Conservation (phyloP, 257 asterid genomes). For the Pogostemon cablin region DNA sequence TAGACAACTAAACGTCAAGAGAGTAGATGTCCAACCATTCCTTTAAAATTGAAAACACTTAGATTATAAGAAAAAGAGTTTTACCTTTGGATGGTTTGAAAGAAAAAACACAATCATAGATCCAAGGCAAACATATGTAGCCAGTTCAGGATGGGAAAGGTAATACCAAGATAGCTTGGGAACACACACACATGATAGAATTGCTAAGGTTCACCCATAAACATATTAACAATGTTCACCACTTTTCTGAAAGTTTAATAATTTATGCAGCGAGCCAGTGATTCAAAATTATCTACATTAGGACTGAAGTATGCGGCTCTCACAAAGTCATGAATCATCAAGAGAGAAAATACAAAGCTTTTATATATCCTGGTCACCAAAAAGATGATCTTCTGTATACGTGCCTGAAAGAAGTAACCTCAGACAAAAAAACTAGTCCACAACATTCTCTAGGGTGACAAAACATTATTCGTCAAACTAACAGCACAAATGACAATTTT, state of each 20-base stretch:
- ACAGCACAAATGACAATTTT: background rate
- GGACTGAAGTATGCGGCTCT: constrained; percentile 8
- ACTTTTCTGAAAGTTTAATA: background rate
- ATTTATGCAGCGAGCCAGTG: constrained; percentile 21
- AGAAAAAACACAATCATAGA: background rate
- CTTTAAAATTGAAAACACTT: background rate
- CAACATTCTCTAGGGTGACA: constrained; percentile 2
- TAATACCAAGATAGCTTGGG: background rate
- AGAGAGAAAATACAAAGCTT: background rate
- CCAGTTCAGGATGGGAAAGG: background rate
- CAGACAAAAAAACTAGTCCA: constrained; percentile 12
- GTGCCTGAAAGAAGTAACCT: background rate
- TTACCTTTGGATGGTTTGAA: background rate
- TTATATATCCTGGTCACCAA: constrained; percentile 3
- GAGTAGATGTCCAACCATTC: background rate
- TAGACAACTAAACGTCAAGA: background rate
- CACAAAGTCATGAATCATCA: constrained; percentile 27
- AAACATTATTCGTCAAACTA: constrained; percentile 15
- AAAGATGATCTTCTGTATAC: background rate
- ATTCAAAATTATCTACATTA: constrained; percentile 3
- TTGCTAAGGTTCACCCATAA: background rate
- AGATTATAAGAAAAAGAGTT: background rate
- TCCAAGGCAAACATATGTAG: background rate
- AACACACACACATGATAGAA: background rate
- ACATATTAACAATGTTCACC: constrained; percentile 18